Percentiles rank a stretch among this genome's conserved stretches.
Evolutionary conservation across 495 filamentous ascomycete genomes (phyloP).

Genomic region (Penicillium roqueforti): DNA sequence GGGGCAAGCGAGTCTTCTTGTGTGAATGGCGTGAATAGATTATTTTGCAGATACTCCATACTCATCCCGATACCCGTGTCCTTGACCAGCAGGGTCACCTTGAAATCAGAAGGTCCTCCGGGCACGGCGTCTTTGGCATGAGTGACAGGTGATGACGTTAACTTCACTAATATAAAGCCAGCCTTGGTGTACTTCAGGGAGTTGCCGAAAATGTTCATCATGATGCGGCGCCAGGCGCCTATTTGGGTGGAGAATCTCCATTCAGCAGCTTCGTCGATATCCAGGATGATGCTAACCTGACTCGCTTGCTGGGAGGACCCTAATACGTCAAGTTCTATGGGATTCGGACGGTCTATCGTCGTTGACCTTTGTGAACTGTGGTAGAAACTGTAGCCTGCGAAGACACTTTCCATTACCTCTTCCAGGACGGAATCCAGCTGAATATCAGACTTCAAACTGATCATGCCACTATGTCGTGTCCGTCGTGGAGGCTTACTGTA

Average conservation of each 20-base stretch:
- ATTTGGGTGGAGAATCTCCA: slow-evolving; percentile 57
- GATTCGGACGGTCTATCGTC: slow-evolving; percentile 7
- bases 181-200: slow-evolving; percentile 41
- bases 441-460: slow-evolving; percentile 9
- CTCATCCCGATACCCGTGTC: slow-evolving; percentile 68
- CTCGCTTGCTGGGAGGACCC: not conserved
- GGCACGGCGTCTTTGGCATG: not conserved
- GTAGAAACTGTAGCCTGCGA: slow-evolving; percentile 45
- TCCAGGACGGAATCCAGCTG: slow-evolving; percentile 50
- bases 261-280: slow-evolving; percentile 47
- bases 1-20: slow-evolving; percentile 62
- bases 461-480: no score
- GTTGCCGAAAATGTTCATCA: slow-evolving; percentile 48
- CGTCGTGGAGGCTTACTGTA: not conserved
- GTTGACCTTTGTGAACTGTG: slow-evolving; percentile 17
- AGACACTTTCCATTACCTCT: slow-evolving; percentile 57
- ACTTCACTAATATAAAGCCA: no score
- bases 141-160: no score
- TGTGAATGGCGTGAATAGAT: slow-evolving; percentile 63
- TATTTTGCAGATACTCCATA: slow-evolving; percentile 48
- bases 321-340: no score
- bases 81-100: slow-evolving; percentile 42
- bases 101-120: not conserved
- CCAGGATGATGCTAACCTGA: slow-evolving; percentile 49
- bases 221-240: slow-evolving; percentile 53